Percentiles rank a stretch among this genome's conserved stretches.
phyloP scores from a whole-genome alignment of 331 rosid species.

The Pyracantha coccinea region DNA sequence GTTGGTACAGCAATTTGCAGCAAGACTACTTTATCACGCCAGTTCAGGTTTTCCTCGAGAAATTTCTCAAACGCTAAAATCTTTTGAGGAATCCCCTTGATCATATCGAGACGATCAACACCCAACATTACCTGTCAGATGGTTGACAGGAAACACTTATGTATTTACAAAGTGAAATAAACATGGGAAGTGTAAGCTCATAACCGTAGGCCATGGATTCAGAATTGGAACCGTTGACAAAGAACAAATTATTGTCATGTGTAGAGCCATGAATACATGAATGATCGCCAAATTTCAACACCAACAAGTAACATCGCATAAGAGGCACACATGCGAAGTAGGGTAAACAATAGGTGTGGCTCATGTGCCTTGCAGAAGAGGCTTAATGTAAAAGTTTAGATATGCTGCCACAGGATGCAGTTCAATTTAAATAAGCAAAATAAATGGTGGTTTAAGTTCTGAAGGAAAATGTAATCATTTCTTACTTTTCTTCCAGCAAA shows the following conservation, averaged over 20 bases:
- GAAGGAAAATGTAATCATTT: neutral
- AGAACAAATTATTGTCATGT: neutral
- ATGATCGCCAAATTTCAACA: no score
- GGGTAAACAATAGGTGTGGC: neutral
- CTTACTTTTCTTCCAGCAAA: slow-evolving; percentile 88
- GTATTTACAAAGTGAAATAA: slow-evolving; percentile 21
- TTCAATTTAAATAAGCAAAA: neutral
- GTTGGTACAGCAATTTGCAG: slow-evolving; percentile 96
- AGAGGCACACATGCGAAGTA: neutral
- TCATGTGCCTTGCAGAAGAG: neutral
- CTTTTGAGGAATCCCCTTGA: slow-evolving; percentile 95
- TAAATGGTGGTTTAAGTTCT: neutral
- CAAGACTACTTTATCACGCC: slow-evolving; percentile 96
- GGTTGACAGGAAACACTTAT: slow-evolving; percentile 14
- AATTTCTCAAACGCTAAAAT: slow-evolving; percentile 91
- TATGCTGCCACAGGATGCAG: neutral
- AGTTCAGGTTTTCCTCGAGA: slow-evolving; percentile 79
- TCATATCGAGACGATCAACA: slow-evolving; percentile 97
- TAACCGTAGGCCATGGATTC: neutral
- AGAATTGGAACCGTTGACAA: neutral
- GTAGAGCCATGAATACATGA: neutral
- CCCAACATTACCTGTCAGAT: slow-evolving; percentile 85
- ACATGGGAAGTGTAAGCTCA: neutral
- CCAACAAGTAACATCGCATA: neutral
- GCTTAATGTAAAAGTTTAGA: neutral